Percentiles rank a stretch among this genome's conserved stretches.
Conservation (phyloP, 306 rosid genomes). For the Alnus glutinosa region DNA sequence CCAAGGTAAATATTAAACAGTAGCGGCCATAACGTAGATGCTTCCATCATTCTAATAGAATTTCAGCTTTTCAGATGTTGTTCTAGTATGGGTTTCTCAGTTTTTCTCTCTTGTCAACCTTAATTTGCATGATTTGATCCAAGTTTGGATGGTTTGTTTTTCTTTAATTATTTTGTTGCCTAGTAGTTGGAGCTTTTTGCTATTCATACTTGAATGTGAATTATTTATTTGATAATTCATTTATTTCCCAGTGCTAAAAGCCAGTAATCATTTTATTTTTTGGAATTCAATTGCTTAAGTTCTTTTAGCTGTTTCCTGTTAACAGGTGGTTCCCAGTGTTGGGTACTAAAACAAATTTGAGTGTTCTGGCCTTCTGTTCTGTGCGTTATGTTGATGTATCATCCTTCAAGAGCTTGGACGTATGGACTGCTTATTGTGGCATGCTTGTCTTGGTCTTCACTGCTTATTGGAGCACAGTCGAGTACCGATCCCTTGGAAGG, state of each 20-base stretch:
- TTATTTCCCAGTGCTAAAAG: neutral
- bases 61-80: neutral
- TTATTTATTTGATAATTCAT: neutral
- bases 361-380: constrained; percentile 17
- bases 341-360: constrained; percentile 27
- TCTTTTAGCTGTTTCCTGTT: constrained; percentile 18
- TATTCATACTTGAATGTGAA: too few species aligned
- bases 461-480: constrained; percentile 41
- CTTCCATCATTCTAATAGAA: neutral
- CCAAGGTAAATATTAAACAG: neutral
- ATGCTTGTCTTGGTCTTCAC: constrained; percentile 54
- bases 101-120: neutral
- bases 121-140: neutral
- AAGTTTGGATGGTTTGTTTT: constrained; percentile 2
- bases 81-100: constrained; percentile 23
- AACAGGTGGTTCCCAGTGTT: constrained; percentile 30
- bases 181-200: neutral
- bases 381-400: constrained; percentile 47
- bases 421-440: constrained; percentile 36
- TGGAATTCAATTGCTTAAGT: neutral
- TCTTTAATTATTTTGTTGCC: constrained; percentile 9
- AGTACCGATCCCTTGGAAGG: constrained; percentile 62
- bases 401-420: constrained; percentile 45
- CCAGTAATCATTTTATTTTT: neutral
- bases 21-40: neutral